Evolutionary conservation across 225 moss, liverwort and hornwort genomes (phyloP), one percentile per base, ranked within the genome.

Genomic region (Polytrichum formosum): DNA sequence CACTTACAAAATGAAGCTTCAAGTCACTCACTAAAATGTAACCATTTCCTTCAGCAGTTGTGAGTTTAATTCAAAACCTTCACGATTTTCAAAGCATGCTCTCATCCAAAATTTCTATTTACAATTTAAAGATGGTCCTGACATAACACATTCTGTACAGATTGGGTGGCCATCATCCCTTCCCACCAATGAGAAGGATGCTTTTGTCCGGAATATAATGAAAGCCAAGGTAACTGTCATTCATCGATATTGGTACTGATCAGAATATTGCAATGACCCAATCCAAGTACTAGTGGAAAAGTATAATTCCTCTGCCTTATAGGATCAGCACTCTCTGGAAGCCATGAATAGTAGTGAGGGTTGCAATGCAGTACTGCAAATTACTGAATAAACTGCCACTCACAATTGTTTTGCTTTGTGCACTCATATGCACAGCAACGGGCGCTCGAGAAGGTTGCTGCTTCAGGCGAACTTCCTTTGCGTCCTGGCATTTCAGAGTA

Each of bases 111-210:
- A 46, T 46, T 46, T 46, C 3, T 46, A 3, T 46, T 46, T 16
- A 46, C 10, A 10, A 37, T 16, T 46, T 46, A 33, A 31, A 70
- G 71, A 75, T 56, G 54, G 55, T 74, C 67, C 22, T 30, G 64
- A 37, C 72, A 18, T 53, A 31, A 60, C 21, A 16, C 20, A 26
- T 56, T 75, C 69, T 67, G 19, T 71, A 6, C 85, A 96, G 96
- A 91, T 97, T 67, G 97, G 97, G 33, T 94, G 97, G 97, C 97
- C 97, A 28, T 77, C 89, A 68, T 82, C 92, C 63, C 89, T 97
- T 75, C 97, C 97, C 13, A 94, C 86, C 35, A 90, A 61, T 63
- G 89, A 94, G 67, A 88, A 91, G 65, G 79, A 83, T 63, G 77
- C 78, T 35, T 94, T 97, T 67, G 76, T 92, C 63, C 80, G 74